Evolutionary conservation across 371 early-diverging fungal genomes (phyloP), one percentile per base, ranked within the genome.

Genomic region (Chytridium lagenaria): DNA sequence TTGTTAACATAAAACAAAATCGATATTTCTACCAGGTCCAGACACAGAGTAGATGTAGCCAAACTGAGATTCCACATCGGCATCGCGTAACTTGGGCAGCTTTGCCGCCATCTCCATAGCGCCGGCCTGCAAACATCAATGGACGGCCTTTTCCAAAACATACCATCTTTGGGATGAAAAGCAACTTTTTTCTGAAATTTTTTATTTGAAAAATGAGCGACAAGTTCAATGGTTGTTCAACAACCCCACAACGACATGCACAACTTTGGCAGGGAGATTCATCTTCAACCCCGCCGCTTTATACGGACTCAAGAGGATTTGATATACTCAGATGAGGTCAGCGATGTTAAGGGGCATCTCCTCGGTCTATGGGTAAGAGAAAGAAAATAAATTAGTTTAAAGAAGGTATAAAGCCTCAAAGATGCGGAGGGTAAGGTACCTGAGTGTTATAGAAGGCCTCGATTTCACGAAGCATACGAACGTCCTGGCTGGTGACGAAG

Each of bases 371-470:
- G 12, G 55, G 12, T 63, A 33, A 36, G 12, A 10, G 34, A 33
- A 63, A 40, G 2, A 19, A 44, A 38, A 66, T 19, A 30, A 19
- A 40, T 23, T n/a, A n/a, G n/a, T n/a, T n/a, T n/a, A n/a, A n/a
- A n/a, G n/a, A n/a, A n/a, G n/a, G n/a, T n/a, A n/a, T n/a, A n/a
- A n/a, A n/a, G n/a, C n/a, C n/a, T n/a, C n/a, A n/a, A n/a, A n/a
- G n/a, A n/a, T n/a, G n/a, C n/a, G n/a, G n/a, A 57, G 83, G 44
- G 44, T 95, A 94, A 71, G 92, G 90, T 77, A 98, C 93, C 85
- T 96, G 98, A 59, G 99, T 99, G 79, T 91, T 92, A 90, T 99
- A 99, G 91, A 94, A 97, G 83, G 93, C 92, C 87, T 99, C 98
- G 76, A 98, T 95, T 65, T 91, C 97, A 77, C 93, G 90, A 59